Conservation (phyloP, 2,329 filamentous ascomycete genomes). For the Neurospora sp. region DNA sequence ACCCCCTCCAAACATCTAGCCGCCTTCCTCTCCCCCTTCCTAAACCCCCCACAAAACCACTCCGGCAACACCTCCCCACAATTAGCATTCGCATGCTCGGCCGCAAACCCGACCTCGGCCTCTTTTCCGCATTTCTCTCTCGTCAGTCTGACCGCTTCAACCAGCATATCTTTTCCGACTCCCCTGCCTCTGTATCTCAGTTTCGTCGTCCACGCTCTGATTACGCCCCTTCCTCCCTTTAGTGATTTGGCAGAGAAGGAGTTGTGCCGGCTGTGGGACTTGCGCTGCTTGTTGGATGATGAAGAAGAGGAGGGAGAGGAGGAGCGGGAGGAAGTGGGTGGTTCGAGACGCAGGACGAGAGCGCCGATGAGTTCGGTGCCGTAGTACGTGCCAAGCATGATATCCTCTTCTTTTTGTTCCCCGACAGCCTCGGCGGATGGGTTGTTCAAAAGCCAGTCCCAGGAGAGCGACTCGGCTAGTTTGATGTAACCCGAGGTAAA, state of each 20-base stretch:
- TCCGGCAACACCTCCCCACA: constrained; percentile 46
- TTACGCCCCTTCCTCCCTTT: constrained; percentile 55
- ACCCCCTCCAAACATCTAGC: constrained; percentile 42
- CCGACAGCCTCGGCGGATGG: neutral
- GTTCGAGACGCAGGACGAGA: constrained; percentile 57
- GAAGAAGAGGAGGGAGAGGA: neutral
- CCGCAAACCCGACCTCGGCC: constrained; percentile 61
- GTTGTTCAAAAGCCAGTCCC: constrained; percentile 47
- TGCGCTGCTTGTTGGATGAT: constrained; percentile 6
- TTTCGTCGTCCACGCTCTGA: constrained; percentile 75
- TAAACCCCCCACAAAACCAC: constrained; percentile 53
- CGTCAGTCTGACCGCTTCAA: constrained; percentile 61
- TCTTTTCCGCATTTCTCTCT: constrained; percentile 59
- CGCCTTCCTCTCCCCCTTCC: constrained; percentile 48
- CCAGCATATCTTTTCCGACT: constrained; percentile 61
- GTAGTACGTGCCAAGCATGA: constrained; percentile 56
- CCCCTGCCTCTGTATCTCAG: constrained; percentile 60
- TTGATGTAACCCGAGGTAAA: constrained; percentile 52
- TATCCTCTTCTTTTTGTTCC: constrained; percentile 34
- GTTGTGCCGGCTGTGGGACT: constrained; percentile 25
- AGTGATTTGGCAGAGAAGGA: constrained; percentile 15
- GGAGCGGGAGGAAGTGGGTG: constrained; percentile 14
- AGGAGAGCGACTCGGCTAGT: constrained; percentile 50
- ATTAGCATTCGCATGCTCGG: constrained; percentile 64
- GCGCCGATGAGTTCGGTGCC: constrained; percentile 62